Base-by-base conservation (phyloP, 176 grass and related monocot genomes). In the Calamus simplicifolius region DNA sequence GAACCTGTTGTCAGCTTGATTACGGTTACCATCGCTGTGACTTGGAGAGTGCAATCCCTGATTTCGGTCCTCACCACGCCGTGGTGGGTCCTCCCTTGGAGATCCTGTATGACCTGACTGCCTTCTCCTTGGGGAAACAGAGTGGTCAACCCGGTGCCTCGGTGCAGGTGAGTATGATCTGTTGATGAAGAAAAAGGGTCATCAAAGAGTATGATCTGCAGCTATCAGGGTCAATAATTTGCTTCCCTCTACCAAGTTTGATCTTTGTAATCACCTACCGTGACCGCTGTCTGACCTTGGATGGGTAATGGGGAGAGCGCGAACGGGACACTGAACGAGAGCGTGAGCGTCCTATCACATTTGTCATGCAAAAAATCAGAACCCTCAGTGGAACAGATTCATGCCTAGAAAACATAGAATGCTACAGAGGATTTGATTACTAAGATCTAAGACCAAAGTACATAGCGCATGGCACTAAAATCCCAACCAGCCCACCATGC, bases 151-250 rank as follows among this genome's bases (percentile, higher is more conserved):
- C 28, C 72, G 79, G 23, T 74, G 75, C 66, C 76, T 92, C 49
- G 75, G 79, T 51, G 63, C 81, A 72, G 93, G 87, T 69, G 93
- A 98, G 66, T 81, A 80, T 27, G 93, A 98, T 52, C 85, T 89
- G 29, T 48, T 73, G 51, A 62, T 28, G 35, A 43, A 43, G 8
- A 13, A 43, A 2, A 29, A 5, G 28, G 10, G 35, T 1, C 35
- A 43, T 43, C 35, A 43, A 43, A 43, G 8, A 10, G 35, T 12
- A n/a, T n/a, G n/a, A n/a, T 43, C 1, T 10, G 8, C 8, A 0
- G 8, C 35, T 43, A 43, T 43, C 0, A 23, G 35, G 5, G 35
- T 43, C 35, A 43, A 43, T 13, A 43, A 43, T 43, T 43, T 43
- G 35, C 35, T 13, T 35, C 31, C 31, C 8, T 12, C 2, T 43